phyloP scores from a whole-genome alignment of 345 rosid genomes.

The Eucalyptus erythrocorys region DNA sequence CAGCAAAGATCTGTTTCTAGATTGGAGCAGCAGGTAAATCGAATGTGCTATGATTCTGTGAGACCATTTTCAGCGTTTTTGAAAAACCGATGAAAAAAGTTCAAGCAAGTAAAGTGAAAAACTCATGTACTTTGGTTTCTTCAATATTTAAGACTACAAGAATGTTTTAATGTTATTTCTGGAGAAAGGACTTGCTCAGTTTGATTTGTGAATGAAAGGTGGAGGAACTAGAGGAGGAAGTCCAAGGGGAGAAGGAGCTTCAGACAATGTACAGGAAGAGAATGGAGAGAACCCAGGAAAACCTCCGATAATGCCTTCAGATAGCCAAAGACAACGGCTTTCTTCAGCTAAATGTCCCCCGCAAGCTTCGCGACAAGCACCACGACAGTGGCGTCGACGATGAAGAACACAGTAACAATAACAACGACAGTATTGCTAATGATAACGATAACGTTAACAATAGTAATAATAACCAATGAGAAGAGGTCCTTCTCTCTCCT shows the following conservation, averaged over 20 bases:
- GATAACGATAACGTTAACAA: not conserved
- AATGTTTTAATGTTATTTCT: not conserved
- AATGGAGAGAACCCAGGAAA: constrained; percentile 41
- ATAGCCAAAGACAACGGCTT: constrained; percentile 42
- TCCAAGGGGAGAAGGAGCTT: constrained; percentile 22
- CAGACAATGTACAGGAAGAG: constrained; percentile 23
- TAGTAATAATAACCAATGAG: not conserved
- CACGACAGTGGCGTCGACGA: too few relatives aligned
- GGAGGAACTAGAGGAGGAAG: constrained; percentile 17
- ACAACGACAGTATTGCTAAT: not conserved
- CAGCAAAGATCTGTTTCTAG: too few relatives aligned
- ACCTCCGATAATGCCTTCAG: constrained; percentile 40
- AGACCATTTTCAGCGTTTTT: too few relatives aligned
- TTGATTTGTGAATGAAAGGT: constrained; percentile 2
- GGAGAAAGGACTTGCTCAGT: not conserved
- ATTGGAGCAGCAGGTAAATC: too few relatives aligned
- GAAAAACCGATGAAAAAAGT: too few relatives aligned
- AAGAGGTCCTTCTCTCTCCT: not conserved
- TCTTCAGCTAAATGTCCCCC: constrained; percentile 18
- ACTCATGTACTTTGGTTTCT: too few relatives aligned
- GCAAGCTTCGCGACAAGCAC: too few relatives aligned
- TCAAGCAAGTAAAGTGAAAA: too few relatives aligned
- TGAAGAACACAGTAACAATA: not conserved
- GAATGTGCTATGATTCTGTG: too few relatives aligned
- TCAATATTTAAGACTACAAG: not conserved